Conservation (phyloP, 75 land plant genomes). For the Gnetum montanum region DNA sequence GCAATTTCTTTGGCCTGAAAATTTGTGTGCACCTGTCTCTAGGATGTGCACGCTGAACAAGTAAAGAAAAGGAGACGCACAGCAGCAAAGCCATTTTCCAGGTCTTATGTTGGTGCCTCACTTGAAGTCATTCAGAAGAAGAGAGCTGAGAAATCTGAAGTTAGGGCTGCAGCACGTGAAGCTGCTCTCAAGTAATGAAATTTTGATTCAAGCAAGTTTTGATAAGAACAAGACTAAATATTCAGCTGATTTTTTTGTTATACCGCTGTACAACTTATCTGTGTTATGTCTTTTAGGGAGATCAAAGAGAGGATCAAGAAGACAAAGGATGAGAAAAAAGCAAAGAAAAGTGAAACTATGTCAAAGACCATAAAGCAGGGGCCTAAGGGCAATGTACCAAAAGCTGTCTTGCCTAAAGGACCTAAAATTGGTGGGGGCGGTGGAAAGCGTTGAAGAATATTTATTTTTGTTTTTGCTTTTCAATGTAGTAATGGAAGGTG, state of each 20-base stretch:
- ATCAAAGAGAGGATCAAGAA: constrained; percentile 84
- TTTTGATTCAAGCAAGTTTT: too few relatives aligned
- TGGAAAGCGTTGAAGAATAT: constrained; percentile 44
- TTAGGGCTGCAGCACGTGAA: constrained; percentile 59
- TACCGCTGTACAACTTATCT: too few relatives aligned
- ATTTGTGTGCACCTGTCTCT: too few relatives aligned
- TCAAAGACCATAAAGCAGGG: constrained; percentile 37
- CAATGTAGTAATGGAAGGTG: too few relatives aligned
- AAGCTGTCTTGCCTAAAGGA: constrained; percentile 48
- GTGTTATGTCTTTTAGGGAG: too few relatives aligned
- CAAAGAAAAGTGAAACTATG: constrained; percentile 59
- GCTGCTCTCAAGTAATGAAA: constrained; percentile 59
- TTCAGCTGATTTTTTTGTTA: too few relatives aligned
- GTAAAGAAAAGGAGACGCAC: constrained; percentile 68
- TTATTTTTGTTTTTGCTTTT: too few relatives aligned
- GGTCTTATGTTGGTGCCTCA: constrained; percentile 66
- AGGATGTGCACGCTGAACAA: constrained; percentile 59
- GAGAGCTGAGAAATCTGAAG: constrained; percentile 59
- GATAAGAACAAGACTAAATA: too few relatives aligned
- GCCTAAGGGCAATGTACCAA: constrained; percentile 29
- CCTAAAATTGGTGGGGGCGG: constrained; percentile 67
- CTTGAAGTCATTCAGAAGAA: constrained; percentile 62
- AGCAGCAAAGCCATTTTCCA: constrained; percentile 55
- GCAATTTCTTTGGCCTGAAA: too few relatives aligned
- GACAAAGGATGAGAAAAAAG: constrained; percentile 78